Base-by-base conservation (phyloP, 177 flowering plant genomes). In the Vitis hybrid region DNA sequence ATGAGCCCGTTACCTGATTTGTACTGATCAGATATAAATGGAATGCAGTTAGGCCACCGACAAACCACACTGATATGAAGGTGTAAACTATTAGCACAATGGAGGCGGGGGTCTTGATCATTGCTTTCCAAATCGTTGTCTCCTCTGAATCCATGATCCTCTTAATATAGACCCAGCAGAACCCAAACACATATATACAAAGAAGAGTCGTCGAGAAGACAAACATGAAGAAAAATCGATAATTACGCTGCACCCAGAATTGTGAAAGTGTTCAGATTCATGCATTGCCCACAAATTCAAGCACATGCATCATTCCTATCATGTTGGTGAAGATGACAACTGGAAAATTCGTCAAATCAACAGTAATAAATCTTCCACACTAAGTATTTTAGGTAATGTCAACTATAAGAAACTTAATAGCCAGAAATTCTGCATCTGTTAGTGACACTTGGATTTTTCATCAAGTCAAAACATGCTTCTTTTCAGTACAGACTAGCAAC, bases 181-280 rank as follows among this genome's bases (percentile, higher is more conserved):
- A 90, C 11, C 82, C 87, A 56, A 90, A 90, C 6, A 92, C 92
- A 71, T 87, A 94, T 71, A 90, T 62, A 78, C 98, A 94, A 8
- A 94, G 88, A 30, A 94, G 83, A 67, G 97, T 91, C 15, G 95
- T 84, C 2, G 94, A 86, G 87, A 86, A 94, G 70, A 94, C 93
- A 74, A 94, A 94, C 95, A 90, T 86, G 90, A 91, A 94, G 87
- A 94, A 94, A 82, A 90, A 94, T 49, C 94, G 82, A 70, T 94
- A 94, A 72, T 94, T 94, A 52, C 98, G 74, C 98, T 94, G 97
- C 94, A 90, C 15, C 11, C 60, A 69, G 32, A 64, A 61, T 46
- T 14, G 48, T 32, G 18, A 19, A 60, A 55, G 18, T 61, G 56
- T n/a, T 63, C 9, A 56, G 60, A 56, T 27, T 35, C 46, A 35